phyloP scores from a whole-genome alignment of 139 green algal genomes.

The Chlamydomonas schloesseri region DNA sequence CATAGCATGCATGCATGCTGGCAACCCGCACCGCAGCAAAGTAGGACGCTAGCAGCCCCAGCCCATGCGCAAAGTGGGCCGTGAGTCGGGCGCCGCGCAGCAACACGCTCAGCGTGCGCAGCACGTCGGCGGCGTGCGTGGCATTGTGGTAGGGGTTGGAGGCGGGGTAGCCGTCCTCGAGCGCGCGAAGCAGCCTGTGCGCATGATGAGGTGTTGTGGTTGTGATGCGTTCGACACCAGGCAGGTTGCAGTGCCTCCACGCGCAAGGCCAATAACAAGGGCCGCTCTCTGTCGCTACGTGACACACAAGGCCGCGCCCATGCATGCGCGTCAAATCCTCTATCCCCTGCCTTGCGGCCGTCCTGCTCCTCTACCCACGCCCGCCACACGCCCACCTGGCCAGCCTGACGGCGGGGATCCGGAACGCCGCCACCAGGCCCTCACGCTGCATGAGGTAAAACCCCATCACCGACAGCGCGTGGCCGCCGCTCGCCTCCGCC shows the following conservation, averaged over 20 bases:
- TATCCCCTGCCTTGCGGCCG: no score
- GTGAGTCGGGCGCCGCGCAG: no score
- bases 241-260: no score
- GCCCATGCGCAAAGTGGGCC: background rate
- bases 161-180: background rate
- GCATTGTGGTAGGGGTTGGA: constrained; percentile 62
- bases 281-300: no score
- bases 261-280: no score
- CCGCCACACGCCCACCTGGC: constrained; percentile 17
- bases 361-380: no score
- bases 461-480: constrained; percentile 44
- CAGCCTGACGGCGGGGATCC: constrained; percentile 17
- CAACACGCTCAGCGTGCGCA: background rate
- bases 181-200: no score
- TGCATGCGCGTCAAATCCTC: no score
- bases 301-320: no score
- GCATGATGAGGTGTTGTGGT: no score
- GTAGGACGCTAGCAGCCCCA: background rate
- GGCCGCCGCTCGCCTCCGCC: constrained; percentile 33
- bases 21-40: constrained; percentile 33
- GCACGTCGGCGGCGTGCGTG: constrained; percentile 56
- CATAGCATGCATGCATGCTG: no score
- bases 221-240: no score
- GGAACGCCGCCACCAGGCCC: constrained; percentile 43
- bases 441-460: constrained; percentile 56